Evolutionary conservation across 352 stramenopile genomes (phyloP), one percentile per base, ranked within the genome.

Genomic region (Phytophthora podocarpi): DNA sequence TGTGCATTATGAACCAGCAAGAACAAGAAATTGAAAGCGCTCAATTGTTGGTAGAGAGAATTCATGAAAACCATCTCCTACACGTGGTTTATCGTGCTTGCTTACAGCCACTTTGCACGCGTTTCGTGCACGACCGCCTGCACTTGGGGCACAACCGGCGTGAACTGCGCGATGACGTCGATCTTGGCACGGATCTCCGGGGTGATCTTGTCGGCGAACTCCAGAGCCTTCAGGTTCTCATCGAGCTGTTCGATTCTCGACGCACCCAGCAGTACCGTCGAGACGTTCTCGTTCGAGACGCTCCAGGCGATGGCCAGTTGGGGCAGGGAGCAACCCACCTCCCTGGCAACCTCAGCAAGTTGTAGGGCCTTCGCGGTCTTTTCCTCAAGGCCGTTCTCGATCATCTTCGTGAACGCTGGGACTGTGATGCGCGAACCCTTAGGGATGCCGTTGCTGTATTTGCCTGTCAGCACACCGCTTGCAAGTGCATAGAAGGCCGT

Each of bases 381-480:
- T 34, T 82, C 74, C 26, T 85, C 62, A 2, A 87, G 36, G 1
- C 59, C 81, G 55, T 87, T 65, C 59, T 76, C 68, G 31, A 87
- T 43, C 68, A 82, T 64, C 9, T 59, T 52, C 64, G 82, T 87
- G 67, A 79, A 87, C 48, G 66, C 45, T 2, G 74, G 60, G 28
- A 87, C 70, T 26, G 77, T 83, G 30, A 86, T 41, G 64, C 74
- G 82, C 13, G 73, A 95, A 26, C 76, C 85, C 6, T 85, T 82
- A 5, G 85, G 85, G 24, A 91, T 87, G 2, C 78, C 80, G 13
- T 81, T 81, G 59, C 73, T 89, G 83, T 94, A 94, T 56, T 94
- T 94, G 39, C 83, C 83, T 24, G 87, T 91, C 2, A 95, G 57
- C 9, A 94, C 54, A 26, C 87, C 87, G 9, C 70, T 85, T 1